Evolutionary conservation across 352 stramenopile genomes (phyloP).

Genomic region (Phytophthora crassamura): DNA sequence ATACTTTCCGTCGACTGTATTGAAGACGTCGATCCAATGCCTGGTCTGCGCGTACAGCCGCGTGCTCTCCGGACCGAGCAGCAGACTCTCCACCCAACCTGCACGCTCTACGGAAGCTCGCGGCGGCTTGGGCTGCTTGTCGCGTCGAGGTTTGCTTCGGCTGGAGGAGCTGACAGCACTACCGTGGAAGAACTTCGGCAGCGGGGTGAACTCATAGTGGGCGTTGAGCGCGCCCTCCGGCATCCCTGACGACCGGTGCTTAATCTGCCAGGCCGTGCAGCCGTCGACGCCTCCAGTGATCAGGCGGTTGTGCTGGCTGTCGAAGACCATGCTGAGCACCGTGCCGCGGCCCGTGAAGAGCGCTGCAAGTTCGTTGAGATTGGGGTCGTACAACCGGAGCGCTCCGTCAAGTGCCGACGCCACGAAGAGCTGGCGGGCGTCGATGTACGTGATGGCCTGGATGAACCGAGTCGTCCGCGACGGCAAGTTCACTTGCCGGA

Average conservation of each 20-base stretch:
- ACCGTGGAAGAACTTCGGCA: conserved; percentile 55
- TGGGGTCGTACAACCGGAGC: conserved; percentile 65
- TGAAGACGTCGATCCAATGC: conserved; percentile 65
- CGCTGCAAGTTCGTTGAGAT: conserved; percentile 62
- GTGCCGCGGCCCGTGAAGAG: conserved; percentile 55
- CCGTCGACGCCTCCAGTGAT: conserved; percentile 71
- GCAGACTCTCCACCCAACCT: conserved; percentile 59
- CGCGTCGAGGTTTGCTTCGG: conserved; percentile 17
- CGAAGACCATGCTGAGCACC: conserved; percentile 66
- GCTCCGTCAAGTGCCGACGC: conserved; percentile 68
- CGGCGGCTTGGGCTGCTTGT: conserved; percentile 23
- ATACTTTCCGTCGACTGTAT: conserved; percentile 46
- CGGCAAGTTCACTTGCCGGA: conserved; percentile 59
- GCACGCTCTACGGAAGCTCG: conserved; percentile 12
- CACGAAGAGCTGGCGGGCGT: conserved; percentile 66
- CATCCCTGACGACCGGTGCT: conserved; percentile 35
- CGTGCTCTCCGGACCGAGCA: conserved; percentile 49
- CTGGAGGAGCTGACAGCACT: conserved; percentile 2
- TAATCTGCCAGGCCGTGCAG: conserved; percentile 68
- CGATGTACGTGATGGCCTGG: conserved; percentile 67
- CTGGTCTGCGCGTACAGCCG: conserved; percentile 59
- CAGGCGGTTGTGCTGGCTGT: conserved; percentile 55
- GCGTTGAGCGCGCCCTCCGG: conserved; percentile 54
- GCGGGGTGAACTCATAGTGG: conserved; percentile 62
- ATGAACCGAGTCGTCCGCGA: conserved; percentile 65